Conservation (phyloP, 225 moss, liverwort and hornwort genomes). For the Bryoerythrophyllum caledonicum region DNA sequence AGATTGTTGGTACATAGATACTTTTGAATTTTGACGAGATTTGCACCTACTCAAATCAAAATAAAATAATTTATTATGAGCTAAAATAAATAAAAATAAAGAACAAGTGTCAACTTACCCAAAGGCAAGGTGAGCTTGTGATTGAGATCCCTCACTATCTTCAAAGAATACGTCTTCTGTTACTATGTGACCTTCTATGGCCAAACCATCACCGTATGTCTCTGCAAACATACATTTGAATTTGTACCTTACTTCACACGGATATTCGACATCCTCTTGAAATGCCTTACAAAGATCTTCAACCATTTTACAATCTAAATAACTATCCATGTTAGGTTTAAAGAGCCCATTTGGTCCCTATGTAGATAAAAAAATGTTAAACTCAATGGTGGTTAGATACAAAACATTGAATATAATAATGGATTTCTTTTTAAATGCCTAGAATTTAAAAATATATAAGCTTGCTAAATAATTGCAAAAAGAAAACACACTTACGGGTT, state of each 20-base stretch:
- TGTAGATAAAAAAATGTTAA: not conserved
- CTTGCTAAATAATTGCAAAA: not conserved
- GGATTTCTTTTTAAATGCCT: not conserved
- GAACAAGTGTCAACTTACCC: slow-evolving; percentile 10
- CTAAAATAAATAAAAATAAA: too few relatives aligned
- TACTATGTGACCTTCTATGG: slow-evolving; percentile 13
- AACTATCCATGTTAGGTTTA: slow-evolving; percentile 7
- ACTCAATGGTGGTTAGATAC: not conserved
- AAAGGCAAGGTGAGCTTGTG: slow-evolving; percentile 7
- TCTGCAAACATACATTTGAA: slow-evolving; percentile 20
- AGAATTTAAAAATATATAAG: not conserved
- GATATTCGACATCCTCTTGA: slow-evolving; percentile 10
- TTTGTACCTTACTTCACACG: not conserved
- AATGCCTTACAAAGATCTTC: slow-evolving; percentile 18
- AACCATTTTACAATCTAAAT: slow-evolving; percentile 13
- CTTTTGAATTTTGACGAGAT: not conserved
- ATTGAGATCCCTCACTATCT: slow-evolving; percentile 10
- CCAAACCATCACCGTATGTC: slow-evolving; percentile 23
- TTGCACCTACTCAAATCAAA: not conserved
- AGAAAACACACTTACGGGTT: slow-evolving; percentile 5
- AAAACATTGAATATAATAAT: not conserved
- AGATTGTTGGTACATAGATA: not conserved
- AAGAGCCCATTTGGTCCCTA: slow-evolving; percentile 38
- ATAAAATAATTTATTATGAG: not conserved
- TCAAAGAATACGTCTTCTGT: not conserved